Percentiles rank a stretch among this genome's conserved stretches.
phyloP scores from a whole-genome alignment of 352 stramenopile species.

The Globisporangium solare region DNA sequence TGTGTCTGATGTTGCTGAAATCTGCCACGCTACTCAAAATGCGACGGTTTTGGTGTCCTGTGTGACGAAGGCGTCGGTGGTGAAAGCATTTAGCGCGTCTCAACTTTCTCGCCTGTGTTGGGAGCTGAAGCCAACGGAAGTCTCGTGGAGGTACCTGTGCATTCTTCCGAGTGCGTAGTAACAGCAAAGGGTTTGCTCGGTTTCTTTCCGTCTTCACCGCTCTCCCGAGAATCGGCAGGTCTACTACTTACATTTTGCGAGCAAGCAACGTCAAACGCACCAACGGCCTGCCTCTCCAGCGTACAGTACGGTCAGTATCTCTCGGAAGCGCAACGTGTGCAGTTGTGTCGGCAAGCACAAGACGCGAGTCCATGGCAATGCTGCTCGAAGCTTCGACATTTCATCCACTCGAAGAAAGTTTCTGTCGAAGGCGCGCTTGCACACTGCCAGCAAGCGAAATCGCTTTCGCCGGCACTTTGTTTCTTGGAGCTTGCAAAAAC shows the following conservation, averaged over 20 bases:
- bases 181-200: constrained; percentile 12
- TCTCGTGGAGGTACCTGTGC: not conserved
- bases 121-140: not conserved
- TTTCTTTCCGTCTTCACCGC: not conserved
- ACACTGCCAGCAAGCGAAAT: constrained; percentile 21
- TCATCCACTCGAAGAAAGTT: constrained; percentile 23
- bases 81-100: constrained; percentile 12
- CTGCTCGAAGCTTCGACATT: constrained; percentile 21
- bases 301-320: constrained; percentile 24
- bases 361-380: constrained; percentile 22
- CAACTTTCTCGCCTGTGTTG: constrained; percentile 17
- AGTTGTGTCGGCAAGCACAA: constrained; percentile 22
- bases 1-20: constrained; percentile 12
- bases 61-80: constrained; percentile 18
- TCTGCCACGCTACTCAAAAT: constrained; percentile 26
- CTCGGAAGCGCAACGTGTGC: constrained; percentile 15
- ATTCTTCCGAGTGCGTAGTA: constrained; percentile 7
- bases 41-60: constrained; percentile 20
- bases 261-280: constrained; percentile 21
- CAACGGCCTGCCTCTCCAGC: constrained; percentile 28
- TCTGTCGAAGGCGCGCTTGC: constrained; percentile 18
- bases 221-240: not conserved
- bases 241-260: constrained; percentile 28
- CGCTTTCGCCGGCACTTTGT: constrained; percentile 12
- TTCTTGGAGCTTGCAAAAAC: constrained; percentile 6